Conservation (phyloP, 345 rosid genomes). For the Draba incana region DNA sequence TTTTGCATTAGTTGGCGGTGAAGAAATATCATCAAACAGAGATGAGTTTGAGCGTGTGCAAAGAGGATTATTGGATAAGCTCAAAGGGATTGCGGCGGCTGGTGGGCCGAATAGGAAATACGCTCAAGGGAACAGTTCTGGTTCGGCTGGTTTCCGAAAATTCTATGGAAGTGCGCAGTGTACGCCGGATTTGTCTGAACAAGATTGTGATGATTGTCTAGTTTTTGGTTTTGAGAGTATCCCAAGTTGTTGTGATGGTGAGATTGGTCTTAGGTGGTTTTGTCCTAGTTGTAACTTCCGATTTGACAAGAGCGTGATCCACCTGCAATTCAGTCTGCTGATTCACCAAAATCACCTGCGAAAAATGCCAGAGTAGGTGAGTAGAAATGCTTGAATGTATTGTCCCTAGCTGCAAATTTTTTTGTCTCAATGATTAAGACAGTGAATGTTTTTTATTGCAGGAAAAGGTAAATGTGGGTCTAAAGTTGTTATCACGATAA, state of each 20-base stretch:
- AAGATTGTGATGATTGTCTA: too few relatives aligned
- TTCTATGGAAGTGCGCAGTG: slow-evolving; percentile 53
- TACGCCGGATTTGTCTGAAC: slow-evolving; percentile 47
- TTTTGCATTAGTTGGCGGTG: accelerated
- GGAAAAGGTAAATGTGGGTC: slow-evolving; percentile 36
- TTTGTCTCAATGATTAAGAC: slow-evolving; percentile 5
- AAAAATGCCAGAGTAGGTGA: slow-evolving; percentile 18
- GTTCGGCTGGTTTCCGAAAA: background rate
- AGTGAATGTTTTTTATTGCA: slow-evolving; percentile 8
- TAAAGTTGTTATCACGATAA: slow-evolving; percentile 29
- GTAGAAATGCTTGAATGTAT: slow-evolving; percentile 1
- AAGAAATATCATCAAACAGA: slow-evolving; percentile 13
- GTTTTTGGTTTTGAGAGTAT: too few relatives aligned
- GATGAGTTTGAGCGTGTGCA: slow-evolving; percentile 31
- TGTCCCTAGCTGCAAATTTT: background rate
- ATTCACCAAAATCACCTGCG: slow-evolving; percentile 13
- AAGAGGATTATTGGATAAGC: slow-evolving; percentile 29
- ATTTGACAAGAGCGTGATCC: slow-evolving; percentile 44
- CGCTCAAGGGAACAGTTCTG: slow-evolving; percentile 39
- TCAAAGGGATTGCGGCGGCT: slow-evolving; percentile 33
- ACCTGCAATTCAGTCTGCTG: slow-evolving; percentile 15
- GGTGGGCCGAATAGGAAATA: slow-evolving; percentile 47
- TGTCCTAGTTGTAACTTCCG: slow-evolving; percentile 10
- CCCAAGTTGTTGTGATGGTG: too few relatives aligned
- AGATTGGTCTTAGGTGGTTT: too few relatives aligned